These are phyloP conservation scores for Saccharomycopsis schoenii DNA, from an alignment of 805 yeast species.

Conservation along the genomic window DNA sequence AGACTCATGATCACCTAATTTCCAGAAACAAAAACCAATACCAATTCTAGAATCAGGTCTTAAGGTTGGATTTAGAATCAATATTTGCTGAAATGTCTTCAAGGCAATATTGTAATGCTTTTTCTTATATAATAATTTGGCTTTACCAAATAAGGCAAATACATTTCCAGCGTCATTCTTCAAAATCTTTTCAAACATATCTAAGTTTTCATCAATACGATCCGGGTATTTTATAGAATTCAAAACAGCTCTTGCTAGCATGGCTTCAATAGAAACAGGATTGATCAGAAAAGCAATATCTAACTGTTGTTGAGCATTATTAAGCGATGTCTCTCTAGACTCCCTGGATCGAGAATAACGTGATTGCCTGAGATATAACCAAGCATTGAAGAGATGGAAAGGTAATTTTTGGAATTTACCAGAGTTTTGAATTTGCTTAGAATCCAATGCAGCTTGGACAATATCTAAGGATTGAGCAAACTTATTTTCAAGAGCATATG, in stretches of 20 bases:
- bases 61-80: constrained; percentile 64
- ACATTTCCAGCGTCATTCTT: constrained; percentile 50
- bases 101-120: constrained; percentile 66
- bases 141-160: constrained; percentile 74
- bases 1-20: constrained; percentile 62
- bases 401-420: constrained; percentile 31
- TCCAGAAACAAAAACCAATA: constrained; percentile 91
- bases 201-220: constrained; percentile 7
- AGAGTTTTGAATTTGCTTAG: constrained; percentile 24
- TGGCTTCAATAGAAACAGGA: constrained; percentile 12
- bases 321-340: constrained; percentile 27
- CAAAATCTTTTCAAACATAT: constrained; percentile 21
- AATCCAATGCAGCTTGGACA: constrained; percentile 45
- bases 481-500: constrained; percentile 58
- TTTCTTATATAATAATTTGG: constrained; percentile 65
- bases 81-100: constrained; percentile 72
- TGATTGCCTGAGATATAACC: constrained; percentile 54
- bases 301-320: constrained; percentile 34
- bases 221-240: constrained; percentile 7
- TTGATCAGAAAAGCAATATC: constrained; percentile 35
- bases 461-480: constrained; percentile 55
- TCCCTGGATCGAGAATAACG: constrained; percentile 22
- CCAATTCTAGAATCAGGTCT: constrained; percentile 93
- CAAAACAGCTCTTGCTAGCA: constrained; percentile 9
- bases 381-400: constrained; percentile 54